These are phyloP conservation scores for Abrus pulchellus DNA, from an alignment of 306 rosid genomes.

Conservation along the genomic window DNA sequence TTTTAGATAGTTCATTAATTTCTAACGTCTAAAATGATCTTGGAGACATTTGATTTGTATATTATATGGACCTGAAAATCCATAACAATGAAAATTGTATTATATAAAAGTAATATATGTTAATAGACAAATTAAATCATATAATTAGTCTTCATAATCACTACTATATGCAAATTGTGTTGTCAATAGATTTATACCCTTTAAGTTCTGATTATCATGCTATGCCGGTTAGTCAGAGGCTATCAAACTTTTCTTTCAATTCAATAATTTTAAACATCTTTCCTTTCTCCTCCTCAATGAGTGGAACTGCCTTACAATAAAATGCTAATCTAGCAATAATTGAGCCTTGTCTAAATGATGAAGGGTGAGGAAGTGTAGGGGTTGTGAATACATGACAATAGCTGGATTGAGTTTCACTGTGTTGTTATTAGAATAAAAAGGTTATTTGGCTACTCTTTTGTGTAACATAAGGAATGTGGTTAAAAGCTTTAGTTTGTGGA, in stretches of 20 bases:
- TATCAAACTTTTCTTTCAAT: background rate
- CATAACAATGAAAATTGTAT: background rate
- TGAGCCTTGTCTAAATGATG: background rate
- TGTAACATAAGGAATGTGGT: background rate
- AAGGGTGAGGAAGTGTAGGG: background rate
- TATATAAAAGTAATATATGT: too few species aligned
- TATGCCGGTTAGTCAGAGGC: background rate
- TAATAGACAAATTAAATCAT: background rate
- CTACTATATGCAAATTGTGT: background rate
- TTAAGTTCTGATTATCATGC: background rate
- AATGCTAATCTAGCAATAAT: background rate
- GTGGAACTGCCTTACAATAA: background rate
- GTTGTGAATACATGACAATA: background rate
- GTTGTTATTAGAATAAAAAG: background rate
- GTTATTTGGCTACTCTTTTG: background rate
- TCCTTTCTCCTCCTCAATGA: background rate
- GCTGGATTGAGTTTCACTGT: background rate
- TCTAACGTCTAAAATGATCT: background rate
- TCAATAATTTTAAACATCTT: background rate
- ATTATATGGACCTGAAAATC: background rate
- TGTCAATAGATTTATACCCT: background rate
- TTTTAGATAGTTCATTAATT: background rate
- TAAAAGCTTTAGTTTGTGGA: background rate
- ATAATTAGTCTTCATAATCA: background rate
- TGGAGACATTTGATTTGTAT: background rate